These are phyloP conservation scores for Saccharomyces mikatae DNA, from an alignment of 805 yeast species.

Conservation along the genomic window DNA sequence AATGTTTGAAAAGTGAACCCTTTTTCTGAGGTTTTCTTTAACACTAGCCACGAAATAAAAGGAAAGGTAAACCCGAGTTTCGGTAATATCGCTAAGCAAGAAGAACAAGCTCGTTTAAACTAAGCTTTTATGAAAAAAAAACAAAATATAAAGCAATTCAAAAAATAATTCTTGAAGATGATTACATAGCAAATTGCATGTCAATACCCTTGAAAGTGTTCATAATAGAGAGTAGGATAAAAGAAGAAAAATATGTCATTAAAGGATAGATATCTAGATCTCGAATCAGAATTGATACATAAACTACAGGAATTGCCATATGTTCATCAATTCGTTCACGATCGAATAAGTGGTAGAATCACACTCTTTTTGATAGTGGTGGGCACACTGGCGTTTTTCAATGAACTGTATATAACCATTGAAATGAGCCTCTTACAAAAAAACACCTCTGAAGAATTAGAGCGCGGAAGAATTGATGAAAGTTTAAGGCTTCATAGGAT, in stretches of 20 bases:
- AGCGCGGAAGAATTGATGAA: slow-evolving; percentile 26
- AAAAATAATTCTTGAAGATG: not conserved
- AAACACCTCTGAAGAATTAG: slow-evolving; percentile 28
- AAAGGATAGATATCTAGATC: slow-evolving; percentile 11
- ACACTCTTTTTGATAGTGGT: slow-evolving; percentile 26
- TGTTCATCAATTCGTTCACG: slow-evolving; percentile 21
- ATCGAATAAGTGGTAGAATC: slow-evolving; percentile 27
- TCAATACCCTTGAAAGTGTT: not conserved
- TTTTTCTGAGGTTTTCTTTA: not conserved
- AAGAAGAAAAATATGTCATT: slow-evolving; percentile 2
- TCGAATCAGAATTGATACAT: slow-evolving; percentile 15
- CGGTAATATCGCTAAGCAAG: not conserved
- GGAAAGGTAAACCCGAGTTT: not conserved
- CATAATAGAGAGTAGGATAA: not conserved
- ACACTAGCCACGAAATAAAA: not conserved
- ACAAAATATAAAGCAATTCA: not conserved
- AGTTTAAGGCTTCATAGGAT: slow-evolving; percentile 24
- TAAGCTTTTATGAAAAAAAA: not conserved
- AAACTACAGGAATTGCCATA: slow-evolving; percentile 12
- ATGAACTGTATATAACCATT: slow-evolving; percentile 28
- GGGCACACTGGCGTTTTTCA: slow-evolving; percentile 28
- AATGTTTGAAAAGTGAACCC: slow-evolving; percentile 1
- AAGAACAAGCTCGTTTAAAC: not conserved
- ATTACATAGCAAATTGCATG: not conserved
- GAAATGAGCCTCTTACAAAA: slow-evolving; percentile 30